phyloP scores from a whole-genome alignment of 306 rosid genomes.

The Mucuna pruriens region DNA sequence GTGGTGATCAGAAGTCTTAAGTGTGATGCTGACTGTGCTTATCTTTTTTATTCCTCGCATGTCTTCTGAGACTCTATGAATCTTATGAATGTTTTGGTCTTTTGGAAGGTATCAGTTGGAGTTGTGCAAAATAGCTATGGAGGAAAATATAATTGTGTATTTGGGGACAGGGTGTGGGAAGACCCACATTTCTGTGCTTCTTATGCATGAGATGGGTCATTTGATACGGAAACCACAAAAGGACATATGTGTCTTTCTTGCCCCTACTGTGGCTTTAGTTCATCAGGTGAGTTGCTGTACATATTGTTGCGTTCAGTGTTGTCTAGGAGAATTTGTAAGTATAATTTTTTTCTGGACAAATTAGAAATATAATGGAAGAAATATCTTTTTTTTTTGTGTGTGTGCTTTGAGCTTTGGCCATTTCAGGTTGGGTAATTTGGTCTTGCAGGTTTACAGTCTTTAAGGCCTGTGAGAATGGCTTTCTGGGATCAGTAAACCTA shows the following conservation, averaged over 20 bases:
- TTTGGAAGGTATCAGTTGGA: conserved; percentile 79
- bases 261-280: conserved; percentile 92
- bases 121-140: conserved; percentile 79
- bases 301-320: conserved; percentile 17
- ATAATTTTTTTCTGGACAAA: neutral
- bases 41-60: neutral
- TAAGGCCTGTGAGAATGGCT: neutral
- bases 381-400: neutral
- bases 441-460: neutral
- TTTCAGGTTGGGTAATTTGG: neutral
- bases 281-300: conserved; percentile 65
- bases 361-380: neutral
- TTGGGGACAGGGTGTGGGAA: conserved; percentile 96
- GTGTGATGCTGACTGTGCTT: conserved; percentile 15
- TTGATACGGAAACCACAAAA: conserved; percentile 75
- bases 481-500: neutral
- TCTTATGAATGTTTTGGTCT: conserved; percentile 40
- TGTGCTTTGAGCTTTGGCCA: neutral
- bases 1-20: neutral
- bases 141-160: conserved; percentile 89
- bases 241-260: conserved; percentile 80
- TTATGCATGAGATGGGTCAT: conserved; percentile 72
- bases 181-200: conserved; percentile 91
- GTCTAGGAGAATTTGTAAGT: neutral
- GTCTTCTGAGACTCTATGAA: neutral